Evolutionary conservation across 345 rosid species (phyloP).

Genomic region (Aquilaria sinensis): DNA sequence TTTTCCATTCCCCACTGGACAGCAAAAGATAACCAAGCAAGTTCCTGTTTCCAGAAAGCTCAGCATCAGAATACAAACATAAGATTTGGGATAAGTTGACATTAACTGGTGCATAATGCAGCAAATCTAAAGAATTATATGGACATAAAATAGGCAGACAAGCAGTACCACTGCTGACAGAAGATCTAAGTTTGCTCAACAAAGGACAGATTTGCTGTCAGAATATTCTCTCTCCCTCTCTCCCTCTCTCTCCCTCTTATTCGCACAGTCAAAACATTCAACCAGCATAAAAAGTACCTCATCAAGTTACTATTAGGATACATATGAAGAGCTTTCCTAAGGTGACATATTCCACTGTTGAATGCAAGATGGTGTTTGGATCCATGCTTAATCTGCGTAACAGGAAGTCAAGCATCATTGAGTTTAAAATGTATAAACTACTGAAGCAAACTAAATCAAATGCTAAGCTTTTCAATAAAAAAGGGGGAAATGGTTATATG

Average conservation of each 20-base stretch:
- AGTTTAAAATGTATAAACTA: too few relatives aligned
- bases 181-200: not conserved
- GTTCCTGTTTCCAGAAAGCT: conserved; percentile 49
- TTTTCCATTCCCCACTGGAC: conserved; percentile 52
- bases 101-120: conserved; percentile 4
- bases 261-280: conserved; percentile 1
- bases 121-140: not conserved
- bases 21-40: conserved; percentile 81
- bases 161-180: not conserved
- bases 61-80: conserved; percentile 15
- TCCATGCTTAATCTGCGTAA: conserved; percentile 66
- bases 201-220: not conserved
- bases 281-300: conserved; percentile 39
- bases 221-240: not conserved
- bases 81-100: not conserved
- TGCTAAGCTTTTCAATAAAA: too few relatives aligned
- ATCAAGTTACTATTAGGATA: conserved; percentile 69
- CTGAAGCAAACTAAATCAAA: too few relatives aligned
- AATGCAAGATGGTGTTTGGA: conserved; percentile 51
- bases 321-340: conserved; percentile 72
- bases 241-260: not conserved
- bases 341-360: conserved; percentile 65
- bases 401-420: conserved; percentile 5
- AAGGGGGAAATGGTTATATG: not conserved
- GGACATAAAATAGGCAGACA: not conserved